Evolutionary conservation across 176 grass and related monocot genomes (phyloP).

Genomic region (Leersia perrieri): DNA sequence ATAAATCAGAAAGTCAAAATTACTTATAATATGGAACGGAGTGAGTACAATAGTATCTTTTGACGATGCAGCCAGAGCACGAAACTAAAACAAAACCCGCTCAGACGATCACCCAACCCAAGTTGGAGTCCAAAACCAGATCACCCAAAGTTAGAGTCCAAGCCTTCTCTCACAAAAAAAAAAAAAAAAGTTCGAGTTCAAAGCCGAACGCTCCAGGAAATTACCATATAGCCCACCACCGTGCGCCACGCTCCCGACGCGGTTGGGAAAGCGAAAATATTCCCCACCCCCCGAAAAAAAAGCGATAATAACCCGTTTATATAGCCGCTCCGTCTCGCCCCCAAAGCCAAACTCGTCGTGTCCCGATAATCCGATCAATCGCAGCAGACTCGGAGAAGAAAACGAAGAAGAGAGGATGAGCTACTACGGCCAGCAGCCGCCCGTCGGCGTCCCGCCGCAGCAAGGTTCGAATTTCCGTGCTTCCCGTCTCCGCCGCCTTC

Average conservation of each 20-base stretch:
- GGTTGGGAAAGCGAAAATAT: neutral
- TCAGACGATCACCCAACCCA: too few relatives aligned
- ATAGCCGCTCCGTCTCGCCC: neutral
- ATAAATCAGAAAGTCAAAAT: too few relatives aligned
- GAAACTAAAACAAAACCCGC: too few relatives aligned
- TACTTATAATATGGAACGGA: too few relatives aligned
- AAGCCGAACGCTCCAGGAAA: neutral
- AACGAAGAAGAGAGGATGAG: constrained; percentile 36
- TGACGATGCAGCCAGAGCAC: too few relatives aligned
- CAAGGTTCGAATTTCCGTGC: constrained; percentile 37
- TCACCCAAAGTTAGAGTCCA: too few relatives aligned
- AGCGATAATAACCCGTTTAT: neutral
- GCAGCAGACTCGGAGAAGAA: neutral
- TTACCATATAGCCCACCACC: neutral
- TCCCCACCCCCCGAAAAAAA: neutral
- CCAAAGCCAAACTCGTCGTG: neutral
- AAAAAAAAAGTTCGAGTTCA: neutral
- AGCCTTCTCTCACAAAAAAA: too few relatives aligned
- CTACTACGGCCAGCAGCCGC: constrained; percentile 72
- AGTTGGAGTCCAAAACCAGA: too few relatives aligned
- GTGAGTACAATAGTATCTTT: too few relatives aligned
- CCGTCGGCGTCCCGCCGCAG: constrained; percentile 70
- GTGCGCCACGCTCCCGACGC: constrained; percentile 16
- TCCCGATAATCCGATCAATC: neutral
- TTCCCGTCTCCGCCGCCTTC: neutral